Evolutionary conservation across 192 early-diverging fungal genomes (phyloP).

Genomic region (Coemansia sp.): DNA sequence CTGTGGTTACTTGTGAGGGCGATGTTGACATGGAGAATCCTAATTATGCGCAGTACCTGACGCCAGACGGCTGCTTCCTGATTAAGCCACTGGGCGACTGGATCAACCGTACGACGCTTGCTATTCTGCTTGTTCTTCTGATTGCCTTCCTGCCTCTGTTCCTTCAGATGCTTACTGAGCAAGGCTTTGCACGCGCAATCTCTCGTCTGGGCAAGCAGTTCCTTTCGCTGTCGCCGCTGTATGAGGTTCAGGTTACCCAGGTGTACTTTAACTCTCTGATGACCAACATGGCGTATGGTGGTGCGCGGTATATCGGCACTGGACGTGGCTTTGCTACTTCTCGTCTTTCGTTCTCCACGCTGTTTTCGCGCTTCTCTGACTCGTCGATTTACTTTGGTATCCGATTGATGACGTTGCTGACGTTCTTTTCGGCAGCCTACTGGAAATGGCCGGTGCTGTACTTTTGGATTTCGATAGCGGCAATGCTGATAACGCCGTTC

Average conservation of each 20-base stretch:
- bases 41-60: constrained; percentile 52
- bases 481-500: constrained; percentile 79
- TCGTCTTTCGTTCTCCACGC: constrained; percentile 68
- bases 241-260: constrained; percentile 86
- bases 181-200: constrained; percentile 71
- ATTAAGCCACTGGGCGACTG: constrained; percentile 75
- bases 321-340: constrained; percentile 86
- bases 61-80: constrained; percentile 66
- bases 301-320: constrained; percentile 83
- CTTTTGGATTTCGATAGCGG: constrained; percentile 80
- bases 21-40: constrained; percentile 60
- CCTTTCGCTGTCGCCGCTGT: constrained; percentile 78
- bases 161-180: constrained; percentile 81
- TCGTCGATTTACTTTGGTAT: constrained; percentile 78
- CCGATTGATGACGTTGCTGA: constrained; percentile 66
- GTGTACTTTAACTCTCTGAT: constrained; percentile 81
- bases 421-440: constrained; percentile 73
- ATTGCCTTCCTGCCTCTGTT: constrained; percentile 82
- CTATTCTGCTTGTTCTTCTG: constrained; percentile 79
- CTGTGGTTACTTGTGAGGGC: constrained; percentile 61
- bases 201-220: constrained; percentile 78
- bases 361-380: constrained; percentile 76
- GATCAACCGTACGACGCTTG: constrained; percentile 79
- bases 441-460: constrained; percentile 74
- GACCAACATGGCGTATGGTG: constrained; percentile 76